Base-by-base conservation (phyloP, 2,329 filamentous ascomycete genomes). In the Plenodomus biglobosus region DNA sequence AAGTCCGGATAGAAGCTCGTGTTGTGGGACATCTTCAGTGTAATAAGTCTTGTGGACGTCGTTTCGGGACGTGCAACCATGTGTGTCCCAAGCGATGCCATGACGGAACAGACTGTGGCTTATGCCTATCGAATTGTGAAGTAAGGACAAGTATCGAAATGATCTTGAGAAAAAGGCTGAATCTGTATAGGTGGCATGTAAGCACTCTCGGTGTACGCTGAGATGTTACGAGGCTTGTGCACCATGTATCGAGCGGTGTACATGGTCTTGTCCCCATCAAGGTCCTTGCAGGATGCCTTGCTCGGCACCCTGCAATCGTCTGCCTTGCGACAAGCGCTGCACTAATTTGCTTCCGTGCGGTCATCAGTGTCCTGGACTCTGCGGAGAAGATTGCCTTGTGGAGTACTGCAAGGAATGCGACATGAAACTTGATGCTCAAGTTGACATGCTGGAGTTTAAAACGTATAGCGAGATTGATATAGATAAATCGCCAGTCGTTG, bases 231-330 rank as follows among this genome's bases (percentile, higher is more conserved):
- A 73, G 53, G 44, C 71, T 41, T 68, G 68, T 19, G 54, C 61
- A 1, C 65, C 66, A 2, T 75, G 73, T 34, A 38, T 61, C 2
- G 62, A 71, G 22, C 46, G 39, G 22, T 75, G 72, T 22, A 46
- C 55, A 1, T 71, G 69, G 58, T 39, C 51, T 6, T 75, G 73
- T 39, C 54, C 59, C 18, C 73, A 75, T 43, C 52, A 59, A 41
- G 58, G 57, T 22, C 8, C 40, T 4, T 75, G 73, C 39, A 59
- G 56, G 0, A 68, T 72, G 55, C 69, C 65, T 3, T 75, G 73
- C 44, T 60, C 69, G 2, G 62, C 59, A 2, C 66, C 66, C 0
- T 72, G 65, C 39, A 58, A 64, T 36, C 40, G 61, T 2, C 48
- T 72, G 2, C 69, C 68, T 2, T 72, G 67, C 44, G 43, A 63